These are phyloP conservation scores for Solanum bulbocastanum DNA, from an alignment of 257 asterid species.

Conservation along the genomic window DNA sequence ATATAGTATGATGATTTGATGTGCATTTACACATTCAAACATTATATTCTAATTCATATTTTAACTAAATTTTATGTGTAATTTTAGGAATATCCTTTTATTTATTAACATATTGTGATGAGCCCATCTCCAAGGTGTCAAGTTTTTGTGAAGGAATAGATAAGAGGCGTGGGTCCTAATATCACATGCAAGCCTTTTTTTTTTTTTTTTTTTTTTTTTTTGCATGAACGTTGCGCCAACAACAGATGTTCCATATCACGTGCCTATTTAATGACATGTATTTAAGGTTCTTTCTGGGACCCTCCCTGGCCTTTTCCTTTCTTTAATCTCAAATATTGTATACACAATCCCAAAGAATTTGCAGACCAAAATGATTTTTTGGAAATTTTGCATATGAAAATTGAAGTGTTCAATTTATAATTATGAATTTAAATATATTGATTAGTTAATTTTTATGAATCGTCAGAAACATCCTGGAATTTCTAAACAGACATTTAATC, in stretches of 20 bases:
- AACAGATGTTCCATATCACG: conserved; percentile 47
- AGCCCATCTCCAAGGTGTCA: not conserved
- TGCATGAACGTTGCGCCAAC: conserved; percentile 37
- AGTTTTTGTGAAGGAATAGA: not conserved
- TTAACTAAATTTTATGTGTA: too few relatives aligned
- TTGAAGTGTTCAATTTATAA: not conserved
- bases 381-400: not conserved
- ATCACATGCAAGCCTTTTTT: conserved; percentile 56
- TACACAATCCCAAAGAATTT: not conserved
- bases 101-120: too few relatives aligned
- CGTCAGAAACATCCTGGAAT: not conserved
- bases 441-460: not conserved
- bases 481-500: not conserved
- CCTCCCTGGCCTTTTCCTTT: not conserved
- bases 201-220: conserved; percentile 32
- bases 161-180: conserved; percentile 12
- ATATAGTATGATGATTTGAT: too few relatives aligned
- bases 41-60: too few relatives aligned
- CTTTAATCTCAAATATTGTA: not conserved
- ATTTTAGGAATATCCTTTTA: too few relatives aligned
- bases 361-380: too few relatives aligned
- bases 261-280: conserved; percentile 15
- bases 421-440: not conserved
- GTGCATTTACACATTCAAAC: too few relatives aligned
- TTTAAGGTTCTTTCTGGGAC: conserved; percentile 18